Evolutionary conservation across 1,284 basidiomycete genomes (phyloP).

Genomic region (Tilletia caries): DNA sequence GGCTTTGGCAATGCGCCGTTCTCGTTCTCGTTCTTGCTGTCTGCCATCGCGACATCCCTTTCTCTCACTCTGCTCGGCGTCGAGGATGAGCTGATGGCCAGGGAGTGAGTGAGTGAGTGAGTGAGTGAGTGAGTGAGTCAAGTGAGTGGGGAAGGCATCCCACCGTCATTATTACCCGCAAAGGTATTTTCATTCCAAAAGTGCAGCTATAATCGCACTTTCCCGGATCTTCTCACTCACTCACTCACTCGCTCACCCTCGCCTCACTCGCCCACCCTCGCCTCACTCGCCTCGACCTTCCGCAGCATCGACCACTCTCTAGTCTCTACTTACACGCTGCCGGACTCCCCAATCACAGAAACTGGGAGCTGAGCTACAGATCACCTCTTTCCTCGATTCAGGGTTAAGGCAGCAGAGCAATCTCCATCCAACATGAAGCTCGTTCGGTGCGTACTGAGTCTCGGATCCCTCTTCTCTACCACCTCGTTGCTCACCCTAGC

Average conservation of each 20-base stretch:
- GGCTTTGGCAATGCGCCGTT: not conserved
- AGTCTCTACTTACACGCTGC: not conserved
- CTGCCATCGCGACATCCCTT: not conserved
- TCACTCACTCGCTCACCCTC: no score
- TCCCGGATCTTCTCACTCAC: no score
- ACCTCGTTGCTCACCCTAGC: not conserved
- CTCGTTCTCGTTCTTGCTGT: not conserved
- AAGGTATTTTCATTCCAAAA: no score
- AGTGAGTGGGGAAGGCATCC: no score
- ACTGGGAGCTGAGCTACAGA: not conserved
- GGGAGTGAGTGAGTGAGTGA: no score
- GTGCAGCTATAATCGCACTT: no score
- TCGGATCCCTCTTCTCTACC: not conserved
- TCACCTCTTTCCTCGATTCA: not conserved
- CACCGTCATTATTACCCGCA: no score
- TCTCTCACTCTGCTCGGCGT: no score
- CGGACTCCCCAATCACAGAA: conserved; percentile 11
- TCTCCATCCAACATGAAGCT: conserved; percentile 47
- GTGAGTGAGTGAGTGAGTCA: no score
- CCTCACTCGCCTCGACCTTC: not conserved
- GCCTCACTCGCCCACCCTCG: no score
- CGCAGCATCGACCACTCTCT: not conserved
- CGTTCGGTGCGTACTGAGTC: conserved; percentile 36
- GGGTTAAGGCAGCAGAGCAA: conserved; percentile 1
- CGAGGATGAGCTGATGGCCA: no score